phyloP scores from a whole-genome alignment of 1,139 yeast species.

The Lodderomyces margitis region DNA sequence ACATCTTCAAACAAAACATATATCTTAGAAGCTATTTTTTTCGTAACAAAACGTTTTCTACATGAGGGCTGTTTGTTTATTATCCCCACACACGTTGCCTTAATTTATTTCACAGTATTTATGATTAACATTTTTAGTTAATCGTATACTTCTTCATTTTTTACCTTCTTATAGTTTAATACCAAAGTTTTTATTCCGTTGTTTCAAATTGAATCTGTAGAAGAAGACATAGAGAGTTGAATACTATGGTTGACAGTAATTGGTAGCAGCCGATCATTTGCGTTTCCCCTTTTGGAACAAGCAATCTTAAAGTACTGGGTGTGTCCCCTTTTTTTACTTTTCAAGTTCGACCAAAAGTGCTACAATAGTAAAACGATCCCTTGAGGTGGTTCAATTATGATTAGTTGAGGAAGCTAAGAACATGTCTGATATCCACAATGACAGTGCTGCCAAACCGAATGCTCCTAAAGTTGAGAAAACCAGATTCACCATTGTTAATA shows the following conservation, averaged over 20 bases:
- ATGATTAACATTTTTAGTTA: too few relatives aligned
- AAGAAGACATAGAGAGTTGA: too few relatives aligned
- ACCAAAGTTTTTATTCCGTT: background rate
- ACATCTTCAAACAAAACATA: too few relatives aligned
- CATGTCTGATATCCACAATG: background rate
- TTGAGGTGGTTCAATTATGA: background rate
- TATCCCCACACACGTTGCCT: background rate
- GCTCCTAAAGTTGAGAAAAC: background rate
- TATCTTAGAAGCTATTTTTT: background rate
- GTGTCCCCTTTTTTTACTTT: too few relatives aligned
- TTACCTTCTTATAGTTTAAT: slow-evolving; percentile 1
- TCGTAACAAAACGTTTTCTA: background rate
- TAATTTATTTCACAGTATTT: background rate
- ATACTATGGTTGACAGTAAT: too few relatives aligned
- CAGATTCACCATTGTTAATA: background rate
- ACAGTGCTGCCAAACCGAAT: background rate
- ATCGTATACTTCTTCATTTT: too few relatives aligned
- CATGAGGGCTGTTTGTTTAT: background rate
- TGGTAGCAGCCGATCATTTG: too few relatives aligned
- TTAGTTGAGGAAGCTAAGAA: background rate
- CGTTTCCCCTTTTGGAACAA: background rate
- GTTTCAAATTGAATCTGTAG: too few relatives aligned
- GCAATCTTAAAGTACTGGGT: background rate
- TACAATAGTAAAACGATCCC: too few relatives aligned
- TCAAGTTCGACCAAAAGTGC: too few relatives aligned